Conservation (phyloP, 805 yeast species). For the Wickerhamomyces tratensis region DNA sequence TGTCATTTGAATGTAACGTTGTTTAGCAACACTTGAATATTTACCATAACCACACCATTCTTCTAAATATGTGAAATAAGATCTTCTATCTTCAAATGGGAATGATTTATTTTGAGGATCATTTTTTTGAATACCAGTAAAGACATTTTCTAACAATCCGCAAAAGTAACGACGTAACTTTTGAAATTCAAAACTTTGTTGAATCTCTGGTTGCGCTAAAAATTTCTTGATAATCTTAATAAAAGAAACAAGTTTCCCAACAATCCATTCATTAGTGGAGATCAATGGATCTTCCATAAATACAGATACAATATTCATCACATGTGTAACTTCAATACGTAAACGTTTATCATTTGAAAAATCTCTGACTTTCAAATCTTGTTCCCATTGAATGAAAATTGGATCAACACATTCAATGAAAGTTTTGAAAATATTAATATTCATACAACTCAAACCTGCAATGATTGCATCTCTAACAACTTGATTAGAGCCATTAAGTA, state of each 20-base stretch:
- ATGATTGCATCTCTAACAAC: slow-evolving; percentile 78
- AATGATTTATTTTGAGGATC: slow-evolving; percentile 40
- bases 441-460: slow-evolving; percentile 82
- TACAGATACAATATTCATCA: slow-evolving; percentile 60
- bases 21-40: slow-evolving; percentile 45
- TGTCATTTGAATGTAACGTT: slow-evolving; percentile 54
- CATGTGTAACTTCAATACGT: slow-evolving; percentile 71
- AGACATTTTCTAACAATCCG: slow-evolving; percentile 70
- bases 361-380: slow-evolving; percentile 28
- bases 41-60: slow-evolving; percentile 96
- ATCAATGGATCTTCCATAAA: slow-evolving; percentile 43
- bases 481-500: slow-evolving; percentile 60
- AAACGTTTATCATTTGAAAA: slow-evolving; percentile 32
- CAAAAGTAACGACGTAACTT: slow-evolving; percentile 76
- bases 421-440: slow-evolving; percentile 79
- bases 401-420: slow-evolving; percentile 68
- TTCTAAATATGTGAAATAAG: slow-evolving; percentile 72
- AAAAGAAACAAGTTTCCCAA: slow-evolving; percentile 51
- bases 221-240: slow-evolving; percentile 54
- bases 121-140: slow-evolving; percentile 38
- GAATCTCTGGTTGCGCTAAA: slow-evolving; percentile 46
- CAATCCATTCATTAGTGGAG: slow-evolving; percentile 57
- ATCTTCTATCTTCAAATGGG: slow-evolving; percentile 80
- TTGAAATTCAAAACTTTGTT: slow-evolving; percentile 62
- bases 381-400: slow-evolving; percentile 45